These are phyloP conservation scores for Pichia paraexigua DNA, from an alignment of 805 yeast species.

Conservation along the genomic window DNA sequence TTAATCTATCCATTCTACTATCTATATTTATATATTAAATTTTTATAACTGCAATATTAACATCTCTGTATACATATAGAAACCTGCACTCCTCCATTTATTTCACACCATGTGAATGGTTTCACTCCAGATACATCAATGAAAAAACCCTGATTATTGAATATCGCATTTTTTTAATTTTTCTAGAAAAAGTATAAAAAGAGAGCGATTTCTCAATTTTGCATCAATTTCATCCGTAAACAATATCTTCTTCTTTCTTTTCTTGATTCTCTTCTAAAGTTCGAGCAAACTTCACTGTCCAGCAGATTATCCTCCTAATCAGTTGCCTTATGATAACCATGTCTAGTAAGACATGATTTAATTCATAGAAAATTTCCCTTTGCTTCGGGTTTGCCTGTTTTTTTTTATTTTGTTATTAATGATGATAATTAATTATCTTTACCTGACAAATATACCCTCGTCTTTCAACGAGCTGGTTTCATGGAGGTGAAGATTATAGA, in stretches of 20 bases:
- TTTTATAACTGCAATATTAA: neutral
- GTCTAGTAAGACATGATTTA: neutral
- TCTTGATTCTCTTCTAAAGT: too few relatives aligned
- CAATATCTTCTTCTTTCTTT: too few relatives aligned
- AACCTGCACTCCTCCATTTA: slow-evolving; percentile 45
- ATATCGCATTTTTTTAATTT: neutral
- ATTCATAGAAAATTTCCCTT: neutral
- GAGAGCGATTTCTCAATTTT: neutral
- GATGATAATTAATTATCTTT: slow-evolving; percentile 10
- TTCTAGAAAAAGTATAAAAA: neutral
- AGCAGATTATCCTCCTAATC: too few relatives aligned
- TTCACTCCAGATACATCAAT: too few relatives aligned
- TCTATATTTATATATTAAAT: neutral
- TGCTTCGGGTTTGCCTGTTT: too few relatives aligned
- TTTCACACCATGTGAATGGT: too few relatives aligned
- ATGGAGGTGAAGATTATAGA: slow-evolving; percentile 20
- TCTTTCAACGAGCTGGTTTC: slow-evolving; percentile 17
- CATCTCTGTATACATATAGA: slow-evolving; percentile 55
- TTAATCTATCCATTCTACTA: neutral
- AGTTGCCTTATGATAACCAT: neutral
- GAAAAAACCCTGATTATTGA: neutral
- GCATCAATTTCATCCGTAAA: too few relatives aligned
- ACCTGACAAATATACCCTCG: slow-evolving; percentile 17
- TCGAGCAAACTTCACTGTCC: too few relatives aligned
- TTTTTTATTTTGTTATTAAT: slow-evolving; percentile 7